Percentiles rank a stretch among this genome's conserved stretches.
phyloP scores from a whole-genome alignment of 169 alveolate genomes.

The Plasmodium falciparum region DNA sequence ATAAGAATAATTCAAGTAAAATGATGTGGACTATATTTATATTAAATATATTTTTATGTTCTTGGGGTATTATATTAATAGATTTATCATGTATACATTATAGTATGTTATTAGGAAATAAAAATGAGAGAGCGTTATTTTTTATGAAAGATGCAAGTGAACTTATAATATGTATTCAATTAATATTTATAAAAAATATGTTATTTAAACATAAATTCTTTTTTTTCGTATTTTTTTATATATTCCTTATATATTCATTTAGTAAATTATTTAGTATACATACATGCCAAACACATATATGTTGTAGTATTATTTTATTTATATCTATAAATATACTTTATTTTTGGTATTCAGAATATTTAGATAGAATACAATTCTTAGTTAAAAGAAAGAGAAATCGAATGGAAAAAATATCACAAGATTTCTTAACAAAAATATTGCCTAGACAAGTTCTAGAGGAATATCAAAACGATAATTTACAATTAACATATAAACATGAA shows the following conservation, averaged over 20 bases:
- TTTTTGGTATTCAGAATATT: constrained; percentile 87
- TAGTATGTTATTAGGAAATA: constrained; percentile 30
- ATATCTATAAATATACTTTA: constrained; percentile 80
- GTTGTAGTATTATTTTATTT: constrained; percentile 80
- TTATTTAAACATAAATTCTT: constrained; percentile 87
- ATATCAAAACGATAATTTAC: constrained; percentile 89
- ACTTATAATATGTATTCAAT: constrained; percentile 83
- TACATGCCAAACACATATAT: constrained; percentile 72
- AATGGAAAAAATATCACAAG: constrained; percentile 90
- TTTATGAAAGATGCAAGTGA: constrained; percentile 73
- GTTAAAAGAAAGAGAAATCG: constrained; percentile 88
- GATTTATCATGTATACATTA: constrained; percentile 59
- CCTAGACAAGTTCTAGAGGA: constrained; percentile 93
- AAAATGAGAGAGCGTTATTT: constrained; percentile 41
- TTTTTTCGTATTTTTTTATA: constrained; percentile 85
- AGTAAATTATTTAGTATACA: constrained; percentile 78
- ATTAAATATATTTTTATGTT: constrained; percentile 64
- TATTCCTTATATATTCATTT: constrained; percentile 83
- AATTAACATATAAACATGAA: constrained; percentile 91
- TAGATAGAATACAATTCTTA: constrained; percentile 90
- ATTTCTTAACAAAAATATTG: constrained; percentile 90
- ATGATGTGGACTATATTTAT: constrained; percentile 75
- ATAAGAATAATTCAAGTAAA: constrained; percentile 66
- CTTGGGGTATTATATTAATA: constrained; percentile 69
- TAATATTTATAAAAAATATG: constrained; percentile 86